These are phyloP conservation scores for Rhodotorula graminis DNA, from an alignment of 768 basidiomycete species.

Conservation along the genomic window DNA sequence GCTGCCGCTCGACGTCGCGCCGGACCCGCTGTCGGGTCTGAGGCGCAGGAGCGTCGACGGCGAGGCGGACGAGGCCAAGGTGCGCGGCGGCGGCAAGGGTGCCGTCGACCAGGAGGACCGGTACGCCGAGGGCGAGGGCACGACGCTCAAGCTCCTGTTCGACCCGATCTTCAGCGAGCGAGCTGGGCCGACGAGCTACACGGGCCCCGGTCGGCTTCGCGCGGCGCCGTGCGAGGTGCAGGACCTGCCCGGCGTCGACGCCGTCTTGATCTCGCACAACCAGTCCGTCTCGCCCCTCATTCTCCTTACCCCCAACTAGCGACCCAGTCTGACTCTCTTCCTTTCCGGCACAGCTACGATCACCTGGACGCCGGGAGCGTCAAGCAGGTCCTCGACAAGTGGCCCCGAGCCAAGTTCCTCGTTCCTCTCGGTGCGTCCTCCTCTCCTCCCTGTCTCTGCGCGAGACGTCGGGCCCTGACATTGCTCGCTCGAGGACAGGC, in stretches of 20 bases:
- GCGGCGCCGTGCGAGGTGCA: conserved; percentile 49
- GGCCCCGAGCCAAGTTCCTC: conserved; percentile 45
- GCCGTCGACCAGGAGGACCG: conserved; percentile 43
- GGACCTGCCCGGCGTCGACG: conserved; percentile 50
- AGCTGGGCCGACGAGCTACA: conserved; percentile 45
- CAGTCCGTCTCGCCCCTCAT: conserved; percentile 45
- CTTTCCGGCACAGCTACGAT: conserved; percentile 47
- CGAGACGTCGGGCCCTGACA: too few relatives aligned
- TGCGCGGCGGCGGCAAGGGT: not conserved
- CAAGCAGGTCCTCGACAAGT: conserved; percentile 41
- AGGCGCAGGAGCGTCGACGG: not conserved
- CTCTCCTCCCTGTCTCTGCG: too few relatives aligned
- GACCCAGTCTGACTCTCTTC: not conserved
- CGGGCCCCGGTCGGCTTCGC: conserved; percentile 46
- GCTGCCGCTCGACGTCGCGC: conserved; percentile 8
- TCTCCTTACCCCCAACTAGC: too few relatives aligned
- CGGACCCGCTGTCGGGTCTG: not conserved
- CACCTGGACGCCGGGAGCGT: conserved; percentile 51
- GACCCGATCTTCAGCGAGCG: conserved; percentile 51
- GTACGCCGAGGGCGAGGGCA: conserved; percentile 42
- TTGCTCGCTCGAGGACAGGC: too few relatives aligned
- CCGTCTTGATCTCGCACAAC: conserved; percentile 51
- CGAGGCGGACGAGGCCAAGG: not conserved
- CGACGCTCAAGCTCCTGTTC: conserved; percentile 46
- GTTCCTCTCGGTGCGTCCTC: conserved; percentile 49